Base-by-base conservation (phyloP, 2,329 filamentous ascomycete genomes). In the Triangularia verruculosa region DNA sequence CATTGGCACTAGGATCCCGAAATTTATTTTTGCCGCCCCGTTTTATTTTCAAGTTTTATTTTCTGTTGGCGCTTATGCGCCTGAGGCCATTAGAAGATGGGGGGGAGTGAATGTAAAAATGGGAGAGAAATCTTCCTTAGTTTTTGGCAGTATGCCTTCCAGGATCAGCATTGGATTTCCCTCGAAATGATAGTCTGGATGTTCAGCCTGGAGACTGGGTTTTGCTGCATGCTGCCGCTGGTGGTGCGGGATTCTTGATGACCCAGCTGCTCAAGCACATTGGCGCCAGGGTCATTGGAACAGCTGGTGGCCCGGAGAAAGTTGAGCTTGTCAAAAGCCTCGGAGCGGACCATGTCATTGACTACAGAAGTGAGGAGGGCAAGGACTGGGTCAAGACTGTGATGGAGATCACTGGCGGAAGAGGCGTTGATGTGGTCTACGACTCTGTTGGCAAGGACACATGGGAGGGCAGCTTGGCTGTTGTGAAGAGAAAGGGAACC, bases 371-470 rank as follows among this genome's bases (percentile, higher is more conserved):
- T 52, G 75, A 80, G 57, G 84, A 87, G 47, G 81, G 54, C 27
- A 56, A 56, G 27, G 13, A 83, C 68, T 79, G 89, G 20, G 82
- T 84, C 60, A 75, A 75, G 53, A 82, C 84, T 72, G 87, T 92
- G 4, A 79, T 83, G 70, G 82, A 88, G 72, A 85, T 91, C 52
- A 96, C 92, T 0, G 85, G 81, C 4, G 89, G 89, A 0, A 79
- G 87, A 66, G 93, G 93, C 6, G 88, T 89, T 2, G 84, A 86
- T 66, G 92, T 88, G 7, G 89, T 96, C 17, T 95, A 92, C 72
- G 92, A 96, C 74, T 90, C 91, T 9, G 90, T 96, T 4, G 93
- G 93, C 9, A 90, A 92, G 78, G 82, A 83, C 55, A 97, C 93
- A 0, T 95, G 94, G 76, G 91, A 96, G 70, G 83, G 86, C n/a